Base-by-base conservation (phyloP, 2,329 filamentous ascomycete genomes). In the Paracoccidioides lutzii region DNA sequence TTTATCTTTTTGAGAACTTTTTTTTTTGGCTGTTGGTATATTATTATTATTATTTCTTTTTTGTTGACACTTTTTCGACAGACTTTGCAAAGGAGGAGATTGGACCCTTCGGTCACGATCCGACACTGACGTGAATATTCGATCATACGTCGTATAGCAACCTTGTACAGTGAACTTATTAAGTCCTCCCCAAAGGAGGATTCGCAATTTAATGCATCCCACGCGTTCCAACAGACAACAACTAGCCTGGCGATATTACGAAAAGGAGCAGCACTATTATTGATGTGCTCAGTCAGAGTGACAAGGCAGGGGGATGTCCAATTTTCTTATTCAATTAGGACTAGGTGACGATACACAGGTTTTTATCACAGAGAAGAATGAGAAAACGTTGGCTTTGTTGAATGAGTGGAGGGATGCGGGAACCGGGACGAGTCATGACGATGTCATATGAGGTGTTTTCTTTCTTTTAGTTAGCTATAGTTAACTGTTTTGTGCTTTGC, bases 171-270 rank as follows among this genome's bases (percentile, higher is more conserved):
- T 22, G 22, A 22, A 22, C 22, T 22, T 22, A 22, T 22, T 22
- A 22, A 1, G 22, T 22, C 22, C 22, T 22, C 22, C 22, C 22
- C 22, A 22, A 22, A 22, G 22, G 22, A 22, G 22, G 22, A 22
- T 22, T 22, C 22, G 22, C 22, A 22, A 22, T 22, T 22, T 22
- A 22, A 22, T 22, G 22, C 22, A 22, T 22, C 22, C 22, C 22
- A 22, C 22, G 22, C 22, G 22, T 22, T 22, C 22, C 22, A 22
- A 22, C 22, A 22, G 22, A 81, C 58, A 70, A 75, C 14, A 73
- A 75, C 0, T 80, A 83, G 67, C 73, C 70, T 0, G 81, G 81
- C 0, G 79, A 84, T 62, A 73, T 79, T 3, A 67, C 65, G 15
- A 82, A 82, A 69, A 81, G 76, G 0, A 68, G 70, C 6, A 71